Evolutionary conservation across 148 eudicot species (phyloP).

Genomic region (Dysphania ambrosioides): DNA sequence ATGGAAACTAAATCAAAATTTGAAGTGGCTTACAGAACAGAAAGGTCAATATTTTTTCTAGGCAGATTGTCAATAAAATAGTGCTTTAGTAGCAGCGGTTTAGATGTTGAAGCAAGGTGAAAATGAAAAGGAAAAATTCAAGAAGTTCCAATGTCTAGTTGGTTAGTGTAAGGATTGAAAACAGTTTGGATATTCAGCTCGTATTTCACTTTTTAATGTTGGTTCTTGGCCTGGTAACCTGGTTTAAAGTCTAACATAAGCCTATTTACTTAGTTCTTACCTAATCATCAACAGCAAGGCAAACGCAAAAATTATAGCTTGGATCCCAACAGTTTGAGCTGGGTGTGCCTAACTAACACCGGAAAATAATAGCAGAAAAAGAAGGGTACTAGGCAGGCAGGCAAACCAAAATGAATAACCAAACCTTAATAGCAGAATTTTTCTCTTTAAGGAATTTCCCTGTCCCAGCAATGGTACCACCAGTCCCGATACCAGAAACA

Average conservation of each 20-base stretch:
- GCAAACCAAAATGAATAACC: neutral
- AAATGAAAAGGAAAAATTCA: neutral
- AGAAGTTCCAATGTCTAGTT: neutral
- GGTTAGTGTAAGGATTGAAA: neutral
- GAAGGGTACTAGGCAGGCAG: neutral
- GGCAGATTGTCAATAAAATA: neutral
- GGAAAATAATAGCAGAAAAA: neutral
- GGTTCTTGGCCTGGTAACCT: neutral
- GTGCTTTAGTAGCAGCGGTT: neutral
- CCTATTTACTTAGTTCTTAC: neutral
- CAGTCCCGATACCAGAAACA: constrained; percentile 77
- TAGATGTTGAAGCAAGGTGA: neutral
- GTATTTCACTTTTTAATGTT: neutral
- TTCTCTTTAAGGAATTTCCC: constrained; percentile 78
- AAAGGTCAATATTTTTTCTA: neutral
- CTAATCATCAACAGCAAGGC: neutral
- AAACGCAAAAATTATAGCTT: neutral
- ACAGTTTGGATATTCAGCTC: neutral
- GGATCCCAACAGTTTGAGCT: neutral
- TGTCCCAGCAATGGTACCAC: constrained; percentile 72
- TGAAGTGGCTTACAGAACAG: neutral
- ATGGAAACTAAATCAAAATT: neutral
- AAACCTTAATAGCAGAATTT: constrained; percentile 71
- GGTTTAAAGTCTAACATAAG: too few relatives aligned
- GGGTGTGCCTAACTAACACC: too few relatives aligned